Conservation (phyloP, 2,329 filamentous ascomycete species). For the Chrysoporthe cubensis region DNA sequence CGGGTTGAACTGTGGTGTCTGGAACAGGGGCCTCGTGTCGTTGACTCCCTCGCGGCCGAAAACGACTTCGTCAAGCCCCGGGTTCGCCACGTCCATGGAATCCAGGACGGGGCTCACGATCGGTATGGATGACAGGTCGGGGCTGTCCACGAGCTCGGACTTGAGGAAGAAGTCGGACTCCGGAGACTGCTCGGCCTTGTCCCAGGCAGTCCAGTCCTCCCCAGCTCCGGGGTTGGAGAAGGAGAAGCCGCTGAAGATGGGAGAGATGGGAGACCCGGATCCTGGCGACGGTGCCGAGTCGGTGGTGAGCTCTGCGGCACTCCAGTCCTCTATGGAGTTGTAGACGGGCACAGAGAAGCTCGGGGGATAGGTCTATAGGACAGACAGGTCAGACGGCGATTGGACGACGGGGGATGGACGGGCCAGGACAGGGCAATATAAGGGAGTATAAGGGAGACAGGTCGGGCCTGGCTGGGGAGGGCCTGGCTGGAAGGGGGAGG, state of each 20-base stretch:
- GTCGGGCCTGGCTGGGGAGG: background rate
- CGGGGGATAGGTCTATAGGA: conserved; percentile 17
- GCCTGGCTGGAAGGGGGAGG: no score
- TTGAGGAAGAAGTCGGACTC: conserved; percentile 39
- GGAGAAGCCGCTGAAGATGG: conserved; percentile 37
- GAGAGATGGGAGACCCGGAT: conserved; percentile 36
- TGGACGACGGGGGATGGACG: background rate
- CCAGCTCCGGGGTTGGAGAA: conserved; percentile 36
- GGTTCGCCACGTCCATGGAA: conserved; percentile 39
- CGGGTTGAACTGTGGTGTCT: conserved; percentile 31
- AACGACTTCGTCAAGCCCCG: conserved; percentile 29
- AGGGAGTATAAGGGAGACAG: background rate
- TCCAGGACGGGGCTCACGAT: conserved; percentile 41
- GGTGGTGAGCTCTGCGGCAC: conserved; percentile 38
- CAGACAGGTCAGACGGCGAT: background rate
- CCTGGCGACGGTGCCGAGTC: conserved; percentile 42
- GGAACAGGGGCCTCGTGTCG: conserved; percentile 35
- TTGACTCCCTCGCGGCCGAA: conserved; percentile 35
- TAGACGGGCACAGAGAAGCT: conserved; percentile 29
- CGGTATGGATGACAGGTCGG: conserved; percentile 35
- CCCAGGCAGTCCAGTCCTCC: conserved; percentile 39
- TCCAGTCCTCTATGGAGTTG: conserved; percentile 37
- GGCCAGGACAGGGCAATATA: background rate
- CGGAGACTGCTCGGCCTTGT: conserved; percentile 36
- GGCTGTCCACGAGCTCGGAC: conserved; percentile 38